A percentile compares a stretch with the other conserved stretches of the same genome.
These are phyloP conservation scores for Camillea tinctor DNA, from an alignment of 2,329 filamentous ascomycete genomes.

Conservation along the genomic window DNA sequence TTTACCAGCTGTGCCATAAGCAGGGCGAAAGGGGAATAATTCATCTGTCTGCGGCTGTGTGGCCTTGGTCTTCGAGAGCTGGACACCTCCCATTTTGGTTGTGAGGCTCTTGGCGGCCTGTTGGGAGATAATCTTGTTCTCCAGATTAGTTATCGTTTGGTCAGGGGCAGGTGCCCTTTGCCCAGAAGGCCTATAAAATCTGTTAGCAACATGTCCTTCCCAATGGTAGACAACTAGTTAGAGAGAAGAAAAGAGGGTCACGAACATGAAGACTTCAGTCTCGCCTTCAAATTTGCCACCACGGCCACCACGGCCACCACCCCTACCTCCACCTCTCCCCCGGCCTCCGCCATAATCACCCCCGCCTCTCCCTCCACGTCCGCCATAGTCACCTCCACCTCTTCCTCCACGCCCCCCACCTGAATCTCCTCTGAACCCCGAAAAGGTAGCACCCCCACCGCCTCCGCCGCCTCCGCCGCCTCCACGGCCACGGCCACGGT, in stretches of 20 bases:
- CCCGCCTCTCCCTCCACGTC: conserved; percentile 3
- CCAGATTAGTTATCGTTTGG: conserved; percentile 35
- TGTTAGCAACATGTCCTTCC: conserved; percentile 1
- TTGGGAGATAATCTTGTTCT: conserved; percentile 40
- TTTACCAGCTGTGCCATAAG: conserved; percentile 45
- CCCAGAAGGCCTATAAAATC: conserved; percentile 11
- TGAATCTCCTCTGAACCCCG: conserved; percentile 17
- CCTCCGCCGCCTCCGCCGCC: conserved; percentile 19
- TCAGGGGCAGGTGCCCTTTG: conserved; percentile 27
- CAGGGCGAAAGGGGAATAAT: conserved; percentile 47
- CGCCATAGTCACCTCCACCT: conserved; percentile 15
- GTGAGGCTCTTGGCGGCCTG: conserved; percentile 31
- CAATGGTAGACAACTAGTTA: background rate
- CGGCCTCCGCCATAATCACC: conserved; percentile 8
- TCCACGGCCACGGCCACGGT: conserved; percentile 24
- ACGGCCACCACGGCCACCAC: conserved; percentile 24
- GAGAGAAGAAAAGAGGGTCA: background rate
- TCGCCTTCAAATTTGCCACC: conserved; percentile 25
- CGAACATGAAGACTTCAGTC: conserved; percentile 32
- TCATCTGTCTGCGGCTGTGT: conserved; percentile 8
- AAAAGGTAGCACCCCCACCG: conserved; percentile 19
- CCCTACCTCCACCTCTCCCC: conserved; percentile 13
- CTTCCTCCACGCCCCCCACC: conserved; percentile 20
- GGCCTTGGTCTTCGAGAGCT: conserved; percentile 20
- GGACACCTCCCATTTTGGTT: conserved; percentile 37